Evolutionary conservation across 345 rosid genomes (phyloP).

Genomic region (Gossypium australe): DNA sequence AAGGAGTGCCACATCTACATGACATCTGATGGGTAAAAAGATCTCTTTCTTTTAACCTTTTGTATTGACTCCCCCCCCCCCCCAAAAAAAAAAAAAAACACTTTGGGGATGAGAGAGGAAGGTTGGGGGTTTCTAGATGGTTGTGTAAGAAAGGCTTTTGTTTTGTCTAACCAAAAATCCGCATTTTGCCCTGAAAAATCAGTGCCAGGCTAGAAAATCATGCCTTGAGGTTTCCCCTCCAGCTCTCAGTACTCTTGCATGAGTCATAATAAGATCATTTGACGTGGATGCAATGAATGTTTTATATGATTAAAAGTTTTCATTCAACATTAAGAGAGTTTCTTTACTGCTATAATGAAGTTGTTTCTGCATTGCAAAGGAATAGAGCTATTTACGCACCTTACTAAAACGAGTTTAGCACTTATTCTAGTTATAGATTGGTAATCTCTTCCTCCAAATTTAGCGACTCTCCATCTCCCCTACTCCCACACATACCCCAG

Average conservation of each 20-base stretch:
- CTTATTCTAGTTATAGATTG: no score
- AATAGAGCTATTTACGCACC: background rate
- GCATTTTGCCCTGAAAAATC: background rate
- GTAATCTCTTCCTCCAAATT: no score
- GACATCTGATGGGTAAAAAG: constrained; percentile 65
- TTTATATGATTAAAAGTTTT: background rate
- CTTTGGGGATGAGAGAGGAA: background rate
- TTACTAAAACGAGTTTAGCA: background rate
- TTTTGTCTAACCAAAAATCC: background rate
- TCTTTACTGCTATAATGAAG: background rate
- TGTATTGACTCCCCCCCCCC: no score
- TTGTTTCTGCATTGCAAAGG: background rate
- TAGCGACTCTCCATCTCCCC: background rate
- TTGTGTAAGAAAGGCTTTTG: background rate
- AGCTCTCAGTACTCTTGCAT: background rate
- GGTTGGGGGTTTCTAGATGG: background rate
- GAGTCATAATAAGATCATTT: background rate
- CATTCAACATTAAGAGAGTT: background rate
- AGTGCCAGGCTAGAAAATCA: background rate
- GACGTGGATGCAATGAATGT: background rate
- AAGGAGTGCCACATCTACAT: constrained; percentile 66
- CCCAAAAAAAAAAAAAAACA: no score
- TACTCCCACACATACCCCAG: background rate
- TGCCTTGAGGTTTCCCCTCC: background rate
- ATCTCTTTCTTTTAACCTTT: background rate